Percentiles rank a stretch among this genome's conserved stretches.
These are phyloP conservation scores for Fraxinus quadrangulata DNA, from an alignment of 257 asterid genomes.

Conservation along the genomic window DNA sequence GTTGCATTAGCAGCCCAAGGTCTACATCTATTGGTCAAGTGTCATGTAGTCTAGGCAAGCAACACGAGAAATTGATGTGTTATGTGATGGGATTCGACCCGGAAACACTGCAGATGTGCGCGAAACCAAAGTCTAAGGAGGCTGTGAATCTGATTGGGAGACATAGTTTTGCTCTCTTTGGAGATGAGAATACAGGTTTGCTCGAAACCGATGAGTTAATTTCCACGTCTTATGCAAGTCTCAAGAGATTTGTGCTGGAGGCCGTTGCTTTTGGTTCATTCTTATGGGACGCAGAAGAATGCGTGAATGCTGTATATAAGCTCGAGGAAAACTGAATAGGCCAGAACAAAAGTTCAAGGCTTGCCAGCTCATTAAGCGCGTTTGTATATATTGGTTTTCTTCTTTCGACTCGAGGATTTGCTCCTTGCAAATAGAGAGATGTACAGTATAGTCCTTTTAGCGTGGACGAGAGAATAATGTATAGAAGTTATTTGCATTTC, in stretches of 20 bases:
- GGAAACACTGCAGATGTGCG: slow-evolving; percentile 56
- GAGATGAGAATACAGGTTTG: slow-evolving; percentile 46
- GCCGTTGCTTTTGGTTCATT: slow-evolving; percentile 87
- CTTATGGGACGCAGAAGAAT: slow-evolving; percentile 71
- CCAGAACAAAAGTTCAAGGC: neutral
- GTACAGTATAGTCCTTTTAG: slow-evolving; percentile 15
- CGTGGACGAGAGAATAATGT: neutral
- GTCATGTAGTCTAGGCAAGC: slow-evolving; percentile 26
- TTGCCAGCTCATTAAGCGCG: neutral
- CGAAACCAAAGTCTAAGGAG: slow-evolving; percentile 69
- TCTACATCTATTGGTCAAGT: slow-evolving; percentile 36
- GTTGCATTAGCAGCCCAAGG: slow-evolving; percentile 29
- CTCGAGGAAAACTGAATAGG: slow-evolving; percentile 56
- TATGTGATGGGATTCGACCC: slow-evolving; percentile 66
- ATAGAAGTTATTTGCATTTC: neutral
- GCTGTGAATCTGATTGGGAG: slow-evolving; percentile 63
- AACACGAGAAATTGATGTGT: slow-evolving; percentile 40
- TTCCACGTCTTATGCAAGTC: slow-evolving; percentile 65
- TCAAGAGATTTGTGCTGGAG: slow-evolving; percentile 81
- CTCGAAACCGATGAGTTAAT: slow-evolving; percentile 46
- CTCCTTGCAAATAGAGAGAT: slow-evolving; percentile 12
- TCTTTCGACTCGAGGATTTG: slow-evolving; percentile 21
- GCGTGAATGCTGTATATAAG: slow-evolving; percentile 47
- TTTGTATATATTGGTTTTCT: slow-evolving; percentile 22
- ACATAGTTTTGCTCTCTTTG: slow-evolving; percentile 72